phyloP scores from a whole-genome alignment of 306 rosid genomes.

The Chamaecrista fasciculata region DNA sequence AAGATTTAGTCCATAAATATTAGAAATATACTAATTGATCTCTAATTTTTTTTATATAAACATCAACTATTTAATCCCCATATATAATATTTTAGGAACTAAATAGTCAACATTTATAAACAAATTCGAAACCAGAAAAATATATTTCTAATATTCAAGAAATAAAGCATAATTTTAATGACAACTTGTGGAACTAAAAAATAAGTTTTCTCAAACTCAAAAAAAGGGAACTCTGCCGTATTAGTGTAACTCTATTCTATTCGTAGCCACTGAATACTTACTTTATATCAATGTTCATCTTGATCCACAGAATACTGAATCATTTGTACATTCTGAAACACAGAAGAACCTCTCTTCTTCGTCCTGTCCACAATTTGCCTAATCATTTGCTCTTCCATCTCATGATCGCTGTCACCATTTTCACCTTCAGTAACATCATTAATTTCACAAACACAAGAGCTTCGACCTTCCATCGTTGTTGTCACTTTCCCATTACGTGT shows the following conservation, averaged over 20 bases:
- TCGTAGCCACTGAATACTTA: conserved; percentile 30
- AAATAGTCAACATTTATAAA: too few species aligned
- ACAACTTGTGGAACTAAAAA: too few species aligned
- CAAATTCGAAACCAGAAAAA: too few species aligned
- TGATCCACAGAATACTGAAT: conserved; percentile 54
- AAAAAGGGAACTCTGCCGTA: neutral
- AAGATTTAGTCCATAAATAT: too few species aligned
- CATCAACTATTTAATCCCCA: too few species aligned
- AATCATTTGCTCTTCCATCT: conserved; percentile 68
- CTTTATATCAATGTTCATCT: conserved; percentile 26
- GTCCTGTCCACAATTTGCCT: conserved; percentile 73
- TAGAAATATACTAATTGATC: too few species aligned
- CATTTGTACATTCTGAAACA: conserved; percentile 59
- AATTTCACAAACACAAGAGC: conserved; percentile 29
- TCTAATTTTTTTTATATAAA: too few species aligned
- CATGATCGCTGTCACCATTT: conserved; percentile 50
- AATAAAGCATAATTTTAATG: too few species aligned
- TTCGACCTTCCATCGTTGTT: conserved; percentile 31
- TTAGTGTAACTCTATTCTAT: neutral
- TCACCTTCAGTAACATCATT: conserved; percentile 41
- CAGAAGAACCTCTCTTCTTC: conserved; percentile 72
- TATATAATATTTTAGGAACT: too few species aligned
- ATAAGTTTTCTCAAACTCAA: too few species aligned
- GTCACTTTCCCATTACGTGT: conserved; percentile 17
- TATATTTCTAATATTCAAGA: too few species aligned